Evolutionary conservation across 2,329 filamentous ascomycete genomes (phyloP).

Genomic region (Tolypocladium sp.): DNA sequence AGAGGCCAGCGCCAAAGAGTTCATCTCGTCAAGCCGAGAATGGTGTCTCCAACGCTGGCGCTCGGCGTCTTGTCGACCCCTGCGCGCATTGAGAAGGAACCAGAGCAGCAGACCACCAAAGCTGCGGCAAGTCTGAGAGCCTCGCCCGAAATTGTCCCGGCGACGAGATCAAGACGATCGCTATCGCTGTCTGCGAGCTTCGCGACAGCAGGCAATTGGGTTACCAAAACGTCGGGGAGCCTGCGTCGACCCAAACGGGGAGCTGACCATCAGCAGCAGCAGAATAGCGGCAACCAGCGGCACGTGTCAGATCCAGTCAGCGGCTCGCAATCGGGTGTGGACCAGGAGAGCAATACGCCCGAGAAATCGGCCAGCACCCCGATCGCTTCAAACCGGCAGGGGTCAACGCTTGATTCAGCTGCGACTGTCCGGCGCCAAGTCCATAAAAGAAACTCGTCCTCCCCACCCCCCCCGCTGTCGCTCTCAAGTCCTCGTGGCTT

Average conservation of each 20-base stretch:
- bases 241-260: constrained; percentile 45
- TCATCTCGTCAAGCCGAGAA: constrained; percentile 26
- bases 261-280: constrained; percentile 21
- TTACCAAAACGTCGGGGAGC: constrained; percentile 44
- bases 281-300: constrained; percentile 34
- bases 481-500: constrained; percentile 41
- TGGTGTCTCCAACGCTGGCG: constrained; percentile 19
- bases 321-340: constrained; percentile 18
- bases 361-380: constrained; percentile 1
- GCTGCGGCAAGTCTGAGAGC: constrained; percentile 6
- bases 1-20: constrained; percentile 14
- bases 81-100: constrained; percentile 14
- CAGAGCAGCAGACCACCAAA: constrained; percentile 5
- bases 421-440: constrained; percentile 13
- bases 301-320: constrained; percentile 44
- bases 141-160: constrained; percentile 26
- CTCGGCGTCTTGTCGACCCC: constrained; percentile 12
- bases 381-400: constrained; percentile 6
- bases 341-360: constrained; percentile 5
- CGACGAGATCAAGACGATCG: constrained; percentile 40
- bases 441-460: constrained; percentile 38
- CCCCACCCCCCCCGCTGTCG: constrained; percentile 47
- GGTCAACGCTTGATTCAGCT: constrained; percentile 7
- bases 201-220: constrained; percentile 46
- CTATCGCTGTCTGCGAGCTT: constrained; percentile 54